Base-by-base conservation (phyloP, 1,284 basidiomycete genomes). In the Cryptococcus depauperatus region DNA sequence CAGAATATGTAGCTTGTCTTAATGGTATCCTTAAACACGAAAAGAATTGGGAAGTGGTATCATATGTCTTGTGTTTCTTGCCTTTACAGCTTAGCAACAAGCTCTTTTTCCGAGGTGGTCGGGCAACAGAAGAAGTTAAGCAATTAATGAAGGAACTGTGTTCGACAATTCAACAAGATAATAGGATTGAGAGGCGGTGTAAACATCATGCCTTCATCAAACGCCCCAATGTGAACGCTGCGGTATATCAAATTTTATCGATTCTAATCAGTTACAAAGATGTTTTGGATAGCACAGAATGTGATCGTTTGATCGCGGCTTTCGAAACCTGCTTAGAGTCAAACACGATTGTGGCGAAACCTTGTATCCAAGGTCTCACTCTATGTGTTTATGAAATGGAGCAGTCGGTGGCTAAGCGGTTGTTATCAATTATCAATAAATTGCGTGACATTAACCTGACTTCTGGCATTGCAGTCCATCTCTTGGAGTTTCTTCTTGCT, bases 381-480 rank as follows among this genome's bases (percentile, higher is more conserved):
- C 76, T 98, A 19, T 82, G 84, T 5, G 83, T 89, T 5, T 92
- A 90, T 68, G 95, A 98, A 66, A 74, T 98, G 28, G 84, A 84
- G 47, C 75, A 80, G 26, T 87, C 87, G 10, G 80, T 93, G 67
- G 86, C 84, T 19, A 87, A 84, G 56, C 81, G 78, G 59, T 75
- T 97, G 30, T 78, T 85, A 8, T 74, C 79, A 32, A 90, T 97
- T 49, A 75, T 98, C 45, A 83, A 87, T 56, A 89, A 87, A 66
- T 78, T 97, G 30, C 85, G 86, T 7, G 86, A 88, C 62, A 93
- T 98, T 68, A 91, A 97, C 79, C 90, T 89, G 3, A 92, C 89
- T 47, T 83, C 88, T 3, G 82, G 83, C 41, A 86, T 97, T 76
- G 87, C 90, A 3, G 87, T 95, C 9, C 92, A 98, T 65, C 95